Percentiles rank a stretch among this genome's conserved stretches.
These are phyloP conservation scores for Penicillium sp. DNA, from an alignment of 2,329 filamentous ascomycete species.

Conservation along the genomic window DNA sequence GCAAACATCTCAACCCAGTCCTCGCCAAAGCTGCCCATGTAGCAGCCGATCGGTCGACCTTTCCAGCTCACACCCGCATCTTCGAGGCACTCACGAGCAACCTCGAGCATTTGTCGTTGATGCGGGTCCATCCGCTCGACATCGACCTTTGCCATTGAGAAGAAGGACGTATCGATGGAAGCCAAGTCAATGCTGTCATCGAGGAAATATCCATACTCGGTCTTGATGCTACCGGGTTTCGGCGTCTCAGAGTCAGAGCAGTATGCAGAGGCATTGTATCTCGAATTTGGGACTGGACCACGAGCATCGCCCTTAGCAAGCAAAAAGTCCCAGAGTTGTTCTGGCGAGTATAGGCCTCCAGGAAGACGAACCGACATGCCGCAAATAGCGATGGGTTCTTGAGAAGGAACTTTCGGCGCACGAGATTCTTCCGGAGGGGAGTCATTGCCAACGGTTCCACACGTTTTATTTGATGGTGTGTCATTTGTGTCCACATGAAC, in stretches of 20 bases:
- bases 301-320: conserved; percentile 20
- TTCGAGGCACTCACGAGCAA: conserved; percentile 37
- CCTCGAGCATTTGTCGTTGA: conserved; percentile 34
- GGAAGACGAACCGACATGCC: conserved; percentile 28
- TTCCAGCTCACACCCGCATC: conserved; percentile 29
- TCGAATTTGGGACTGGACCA: conserved; percentile 21
- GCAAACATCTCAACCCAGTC: conserved; percentile 25
- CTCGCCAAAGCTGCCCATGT: conserved; percentile 26
- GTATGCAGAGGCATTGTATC: conserved; percentile 28
- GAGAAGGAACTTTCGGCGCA: not conserved
- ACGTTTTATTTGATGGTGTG: not conserved
- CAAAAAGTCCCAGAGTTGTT: conserved; percentile 25
- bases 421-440: not conserved
- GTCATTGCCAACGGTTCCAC: not conserved
- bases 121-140: conserved; percentile 29
- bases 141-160: not conserved
- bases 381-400: conserved; percentile 20
- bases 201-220: conserved; percentile 29
- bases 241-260: conserved; percentile 15
- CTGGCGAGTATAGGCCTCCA: conserved; percentile 12
- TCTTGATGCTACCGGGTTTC: conserved; percentile 11
- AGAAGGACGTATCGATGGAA: not conserved
- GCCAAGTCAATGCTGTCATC: conserved; percentile 24
- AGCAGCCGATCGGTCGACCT: conserved; percentile 33
- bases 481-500: not conserved